Evolutionary conservation across 1,284 basidiomycete genomes (phyloP).

Genomic region (Fistulina hepatica): DNA sequence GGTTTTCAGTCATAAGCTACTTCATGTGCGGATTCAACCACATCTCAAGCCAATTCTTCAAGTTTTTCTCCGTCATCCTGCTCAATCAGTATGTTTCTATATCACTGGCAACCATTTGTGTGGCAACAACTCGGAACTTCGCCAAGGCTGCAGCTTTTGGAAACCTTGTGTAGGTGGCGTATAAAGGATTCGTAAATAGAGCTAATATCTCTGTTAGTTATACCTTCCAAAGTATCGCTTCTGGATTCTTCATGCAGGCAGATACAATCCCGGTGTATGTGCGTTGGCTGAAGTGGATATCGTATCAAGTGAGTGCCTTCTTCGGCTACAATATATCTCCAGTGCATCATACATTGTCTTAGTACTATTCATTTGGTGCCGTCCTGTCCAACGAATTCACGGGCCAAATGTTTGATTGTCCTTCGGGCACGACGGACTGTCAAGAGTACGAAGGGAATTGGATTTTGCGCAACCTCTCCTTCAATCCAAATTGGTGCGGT

Average conservation of each 20-base stretch:
- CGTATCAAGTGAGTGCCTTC: slow-evolving; percentile 3
- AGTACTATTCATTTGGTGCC: slow-evolving; percentile 13
- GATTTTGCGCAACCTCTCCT: slow-evolving; percentile 9
- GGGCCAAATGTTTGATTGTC: slow-evolving; percentile 11
- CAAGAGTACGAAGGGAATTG: slow-evolving; percentile 12
- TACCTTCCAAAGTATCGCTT: slow-evolving; percentile 20
- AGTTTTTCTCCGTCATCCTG: slow-evolving; percentile 27
- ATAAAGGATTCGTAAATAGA: not conserved
- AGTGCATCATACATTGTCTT: not conserved
- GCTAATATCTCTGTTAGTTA: slow-evolving; percentile 5
- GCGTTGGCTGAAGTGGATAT: slow-evolving; percentile 28
- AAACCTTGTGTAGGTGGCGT: slow-evolving; percentile 16
- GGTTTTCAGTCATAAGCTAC: slow-evolving; percentile 11
- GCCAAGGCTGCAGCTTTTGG: slow-evolving; percentile 12
- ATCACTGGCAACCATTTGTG: slow-evolving; percentile 27
- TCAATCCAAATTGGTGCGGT: too few relatives aligned
- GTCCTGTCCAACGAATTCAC: slow-evolving; percentile 12
- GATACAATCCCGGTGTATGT: slow-evolving; percentile 29
- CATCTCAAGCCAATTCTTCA: slow-evolving; percentile 22
- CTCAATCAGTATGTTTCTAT: slow-evolving; percentile 29
- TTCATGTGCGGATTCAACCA: slow-evolving; percentile 10
- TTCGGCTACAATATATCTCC: not conserved
- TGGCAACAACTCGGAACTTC: slow-evolving; percentile 22
- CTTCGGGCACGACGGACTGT: slow-evolving; percentile 7
- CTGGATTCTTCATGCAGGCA: slow-evolving; percentile 21